Base-by-base conservation (phyloP, 1,139 yeast species). In the Nakaseomyces sp. region DNA sequence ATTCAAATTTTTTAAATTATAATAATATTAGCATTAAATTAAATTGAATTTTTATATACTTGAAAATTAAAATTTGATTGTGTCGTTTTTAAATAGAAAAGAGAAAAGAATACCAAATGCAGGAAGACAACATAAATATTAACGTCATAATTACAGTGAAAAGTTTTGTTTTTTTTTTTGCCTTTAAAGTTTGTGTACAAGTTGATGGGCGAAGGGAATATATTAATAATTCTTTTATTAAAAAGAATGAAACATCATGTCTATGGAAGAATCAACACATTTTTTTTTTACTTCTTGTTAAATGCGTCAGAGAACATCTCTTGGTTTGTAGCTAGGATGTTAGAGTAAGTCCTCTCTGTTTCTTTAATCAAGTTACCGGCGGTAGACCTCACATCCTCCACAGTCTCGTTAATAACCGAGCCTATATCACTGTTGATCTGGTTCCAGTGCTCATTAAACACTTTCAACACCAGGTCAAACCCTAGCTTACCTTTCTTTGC, bases 401-500 rank as follows among this genome's bases (percentile, higher is more conserved):
- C 64, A 1, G 64, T 56, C 26, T 57, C 63, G 8, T 56, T 60
- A 31, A 53, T 44, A 36, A 60, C 37, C 52, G 45, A 36, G 45
- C 52, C 48, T 10, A 57, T 42, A 24, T 61, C 61, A 40, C 58
- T 61, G 16, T 61, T 62, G 28, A 68, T 63, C 48, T 70, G 71
- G 28, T 71, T 70, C 77, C 78, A 72, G 51, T 71, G 73, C 45
- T 71, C 69, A 43, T 72, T 68, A 43, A 81, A 72, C 26, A 72
- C 65, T 46, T 73, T 64, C 46, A 88, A 69, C 6, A 88, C 95
- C 7, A 76, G 66, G 52, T 89, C 96, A 58, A 89, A 88, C 0
- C 96, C 97, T 33, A 68, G 57, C 53, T 78, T 81, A 18, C 97
- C 97, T 49, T 76, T 75, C 45, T 67, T 67, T 6, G 96, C 96